These are phyloP conservation scores for Peniophora sp. DNA, from an alignment of 1,284 basidiomycete species.

Conservation along the genomic window DNA sequence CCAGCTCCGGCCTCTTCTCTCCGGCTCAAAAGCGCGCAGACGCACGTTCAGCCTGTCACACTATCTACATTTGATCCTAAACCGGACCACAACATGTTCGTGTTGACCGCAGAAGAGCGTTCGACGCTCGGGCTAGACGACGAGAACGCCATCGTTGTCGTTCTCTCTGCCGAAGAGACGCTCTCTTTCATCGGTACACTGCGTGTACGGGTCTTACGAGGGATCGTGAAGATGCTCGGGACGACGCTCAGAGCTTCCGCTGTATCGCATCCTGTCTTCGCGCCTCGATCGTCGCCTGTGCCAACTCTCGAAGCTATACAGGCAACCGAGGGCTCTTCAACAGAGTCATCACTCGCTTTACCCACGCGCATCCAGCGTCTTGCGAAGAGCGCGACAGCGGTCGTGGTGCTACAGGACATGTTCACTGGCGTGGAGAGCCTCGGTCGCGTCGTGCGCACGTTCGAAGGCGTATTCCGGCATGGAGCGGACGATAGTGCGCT, in stretches of 20 bases:
- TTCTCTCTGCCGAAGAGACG: slow-evolving; percentile 36
- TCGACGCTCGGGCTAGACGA: slow-evolving; percentile 16
- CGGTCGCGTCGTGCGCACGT: slow-evolving; percentile 51
- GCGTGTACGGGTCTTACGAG: slow-evolving; percentile 44
- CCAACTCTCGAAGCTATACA: slow-evolving; percentile 22
- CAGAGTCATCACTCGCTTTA: background rate
- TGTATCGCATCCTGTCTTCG: slow-evolving; percentile 42
- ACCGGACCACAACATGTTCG: slow-evolving; percentile 39
- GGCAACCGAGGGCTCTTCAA: background rate
- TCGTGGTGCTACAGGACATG: slow-evolving; percentile 49
- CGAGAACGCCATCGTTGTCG: slow-evolving; percentile 26
- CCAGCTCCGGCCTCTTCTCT: slow-evolving; percentile 2
- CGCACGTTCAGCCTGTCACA: background rate
- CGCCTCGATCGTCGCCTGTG: slow-evolving; percentile 60
- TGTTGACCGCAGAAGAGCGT: slow-evolving; percentile 30
- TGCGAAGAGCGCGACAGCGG: background rate
- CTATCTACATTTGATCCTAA: slow-evolving; percentile 20
- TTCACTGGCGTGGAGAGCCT: slow-evolving; percentile 55
- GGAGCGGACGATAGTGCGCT: slow-evolving; percentile 17
- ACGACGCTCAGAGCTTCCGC: slow-evolving; percentile 34
- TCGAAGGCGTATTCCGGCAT: slow-evolving; percentile 49
- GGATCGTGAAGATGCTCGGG: slow-evolving; percentile 45
- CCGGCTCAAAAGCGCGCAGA: background rate
- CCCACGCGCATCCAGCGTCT: background rate
- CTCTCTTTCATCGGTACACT: slow-evolving; percentile 56